Evolutionary conservation across 1,139 yeast genomes (phyloP).

Genomic region (Blastobotrys indianensis): DNA sequence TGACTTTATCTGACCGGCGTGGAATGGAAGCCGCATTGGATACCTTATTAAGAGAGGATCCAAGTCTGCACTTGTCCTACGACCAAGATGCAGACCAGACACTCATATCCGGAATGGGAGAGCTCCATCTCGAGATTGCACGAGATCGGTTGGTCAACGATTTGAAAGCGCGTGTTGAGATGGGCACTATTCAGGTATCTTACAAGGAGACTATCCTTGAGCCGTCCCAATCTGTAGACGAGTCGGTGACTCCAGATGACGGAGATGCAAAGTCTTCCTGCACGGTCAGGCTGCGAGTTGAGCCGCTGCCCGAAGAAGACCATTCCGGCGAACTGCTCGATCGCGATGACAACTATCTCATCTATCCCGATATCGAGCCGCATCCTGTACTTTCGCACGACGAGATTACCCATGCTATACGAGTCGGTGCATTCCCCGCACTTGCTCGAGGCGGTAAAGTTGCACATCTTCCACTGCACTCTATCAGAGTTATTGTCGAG

Average conservation of each 20-base stretch:
- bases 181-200: constrained; percentile 81
- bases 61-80: constrained; percentile 55
- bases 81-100: constrained; percentile 92
- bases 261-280: constrained; percentile 16
- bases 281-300: constrained; percentile 42
- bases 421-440: constrained; percentile 50
- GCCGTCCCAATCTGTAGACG: constrained; percentile 27
- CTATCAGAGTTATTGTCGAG: constrained; percentile 49
- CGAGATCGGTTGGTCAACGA: constrained; percentile 70
- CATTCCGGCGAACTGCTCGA: constrained; percentile 28
- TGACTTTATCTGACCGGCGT: constrained; percentile 72
- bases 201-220: constrained; percentile 64
- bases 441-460: constrained; percentile 74
- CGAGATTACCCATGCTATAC: constrained; percentile 29
- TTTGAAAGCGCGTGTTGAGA: constrained; percentile 71
- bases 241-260: constrained; percentile 22
- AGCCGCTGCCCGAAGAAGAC: constrained; percentile 46
- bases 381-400: constrained; percentile 25
- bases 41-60: constrained; percentile 73
- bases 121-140: constrained; percentile 83
- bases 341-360: constrained; percentile 38
- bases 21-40: constrained; percentile 61
- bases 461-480: constrained; percentile 58
- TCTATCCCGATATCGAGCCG: constrained; percentile 34
- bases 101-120: constrained; percentile 92